Evolutionary conservation across 2,329 filamentous ascomycete genomes (phyloP).

Genomic region (Fonsecaea multimorphosa): DNA sequence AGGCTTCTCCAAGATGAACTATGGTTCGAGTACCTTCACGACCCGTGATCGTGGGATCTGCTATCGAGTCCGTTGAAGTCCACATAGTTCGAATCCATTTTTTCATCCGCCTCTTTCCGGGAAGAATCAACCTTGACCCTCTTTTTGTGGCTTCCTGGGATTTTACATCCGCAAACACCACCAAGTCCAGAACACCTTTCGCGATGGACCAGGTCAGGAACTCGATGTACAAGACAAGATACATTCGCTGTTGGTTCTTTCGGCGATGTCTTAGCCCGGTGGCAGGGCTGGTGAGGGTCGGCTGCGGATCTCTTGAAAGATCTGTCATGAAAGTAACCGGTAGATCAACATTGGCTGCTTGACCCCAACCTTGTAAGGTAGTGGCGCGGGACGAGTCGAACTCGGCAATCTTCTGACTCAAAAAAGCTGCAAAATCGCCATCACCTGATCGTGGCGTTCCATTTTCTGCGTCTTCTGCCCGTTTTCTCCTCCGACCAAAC

Average conservation of each 20-base stretch:
- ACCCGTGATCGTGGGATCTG: conserved; percentile 1
- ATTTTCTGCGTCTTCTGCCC: neutral
- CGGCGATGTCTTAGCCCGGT: neutral
- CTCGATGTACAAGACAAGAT: conserved; percentile 7
- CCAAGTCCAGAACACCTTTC: neutral
- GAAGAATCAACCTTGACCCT: neutral
- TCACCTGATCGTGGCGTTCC: neutral
- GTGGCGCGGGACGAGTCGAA: neutral
- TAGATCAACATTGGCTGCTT: neutral
- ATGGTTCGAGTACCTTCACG: conserved; percentile 2
- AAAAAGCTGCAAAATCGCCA: neutral
- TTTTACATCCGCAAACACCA: neutral
- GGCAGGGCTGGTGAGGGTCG: neutral
- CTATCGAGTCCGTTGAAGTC: neutral
- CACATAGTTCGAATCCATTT: conserved; percentile 5
- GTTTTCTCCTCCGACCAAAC: neutral
- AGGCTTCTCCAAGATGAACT: neutral
- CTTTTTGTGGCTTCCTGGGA: neutral
- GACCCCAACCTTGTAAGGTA: neutral
- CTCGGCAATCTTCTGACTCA: neutral
- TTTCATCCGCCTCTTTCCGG: neutral
- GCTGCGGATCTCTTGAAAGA: neutral
- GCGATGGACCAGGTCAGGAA: conserved; percentile 1
- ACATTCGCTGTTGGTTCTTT: conserved; percentile 1
- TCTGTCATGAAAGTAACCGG: neutral